These are phyloP conservation scores for Zygoascus tannicola DNA, from an alignment of 805 yeast species.

Conservation along the genomic window DNA sequence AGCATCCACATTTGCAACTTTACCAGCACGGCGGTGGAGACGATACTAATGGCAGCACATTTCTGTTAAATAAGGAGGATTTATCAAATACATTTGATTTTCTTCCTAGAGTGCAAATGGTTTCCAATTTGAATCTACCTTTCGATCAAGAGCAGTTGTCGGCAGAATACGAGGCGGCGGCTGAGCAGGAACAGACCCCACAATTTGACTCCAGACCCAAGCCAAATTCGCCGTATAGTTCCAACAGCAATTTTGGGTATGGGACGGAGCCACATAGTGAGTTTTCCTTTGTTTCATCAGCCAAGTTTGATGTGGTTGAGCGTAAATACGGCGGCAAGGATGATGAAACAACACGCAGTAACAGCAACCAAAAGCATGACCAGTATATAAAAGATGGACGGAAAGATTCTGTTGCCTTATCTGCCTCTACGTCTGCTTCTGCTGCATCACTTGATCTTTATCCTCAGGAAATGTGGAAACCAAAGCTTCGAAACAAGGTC, in stretches of 20 bases:
- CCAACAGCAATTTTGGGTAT: neutral
- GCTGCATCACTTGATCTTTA: neutral
- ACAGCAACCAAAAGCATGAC: neutral
- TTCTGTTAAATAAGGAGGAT: neutral
- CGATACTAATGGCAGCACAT: neutral
- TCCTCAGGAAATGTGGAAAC: neutral
- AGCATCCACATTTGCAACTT: too few relatives aligned
- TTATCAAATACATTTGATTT: neutral
- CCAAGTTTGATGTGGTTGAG: neutral
- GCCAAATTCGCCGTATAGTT: neutral
- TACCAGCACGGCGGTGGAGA: too few relatives aligned
- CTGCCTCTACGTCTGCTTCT: neutral
- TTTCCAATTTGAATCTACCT: neutral
- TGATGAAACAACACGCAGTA: neutral
- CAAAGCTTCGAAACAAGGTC: neutral
- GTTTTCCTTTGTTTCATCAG: neutral
- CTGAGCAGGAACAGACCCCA: neutral
- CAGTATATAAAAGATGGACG: neutral
- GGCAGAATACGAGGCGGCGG: neutral
- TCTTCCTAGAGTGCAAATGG: neutral
- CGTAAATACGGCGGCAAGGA: neutral
- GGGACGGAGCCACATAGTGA: neutral
- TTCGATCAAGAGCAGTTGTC: too few relatives aligned
- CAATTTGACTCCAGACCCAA: too few relatives aligned
- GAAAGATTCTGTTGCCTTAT: too few relatives aligned